These are phyloP conservation scores for Eremothecium gossypii DNA, from an alignment of 1,139 yeast genomes.

Conservation along the genomic window DNA sequence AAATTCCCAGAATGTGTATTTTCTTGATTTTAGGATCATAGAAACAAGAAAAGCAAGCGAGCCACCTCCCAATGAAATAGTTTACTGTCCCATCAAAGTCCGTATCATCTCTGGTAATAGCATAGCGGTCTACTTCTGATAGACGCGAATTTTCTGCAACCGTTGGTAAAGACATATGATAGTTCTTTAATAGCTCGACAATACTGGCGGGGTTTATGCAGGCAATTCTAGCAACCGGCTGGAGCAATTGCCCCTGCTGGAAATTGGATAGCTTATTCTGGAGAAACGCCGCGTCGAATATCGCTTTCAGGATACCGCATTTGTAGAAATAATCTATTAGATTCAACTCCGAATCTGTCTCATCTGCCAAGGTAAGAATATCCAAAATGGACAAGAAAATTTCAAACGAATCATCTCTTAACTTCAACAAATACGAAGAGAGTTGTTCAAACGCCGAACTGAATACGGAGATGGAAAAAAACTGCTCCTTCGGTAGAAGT, in stretches of 20 bases:
- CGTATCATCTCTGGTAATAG: conserved; percentile 19
- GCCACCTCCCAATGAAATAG: conserved; percentile 31
- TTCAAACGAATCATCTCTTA: conserved; percentile 65
- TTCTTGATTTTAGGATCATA: conserved; percentile 60
- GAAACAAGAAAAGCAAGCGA: conserved; percentile 23
- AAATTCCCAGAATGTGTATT: conserved; percentile 50
- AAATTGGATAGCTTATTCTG: conserved; percentile 26
- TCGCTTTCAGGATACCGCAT: conserved; percentile 18
- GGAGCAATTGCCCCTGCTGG: conserved; percentile 41
- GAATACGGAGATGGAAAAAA: conserved; percentile 35
- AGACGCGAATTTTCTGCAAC: conserved; percentile 16
- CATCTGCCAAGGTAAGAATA: conserved; percentile 32
- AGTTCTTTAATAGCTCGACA: conserved; percentile 31
- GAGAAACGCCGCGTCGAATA: conserved; percentile 24
- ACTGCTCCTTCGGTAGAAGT: conserved; percentile 37
- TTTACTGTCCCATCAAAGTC: conserved; percentile 19
- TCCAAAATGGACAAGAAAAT: conserved; percentile 53
- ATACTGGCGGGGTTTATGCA: conserved; percentile 41
- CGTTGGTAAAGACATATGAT: conserved; percentile 19
- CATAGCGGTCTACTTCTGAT: conserved; percentile 17
- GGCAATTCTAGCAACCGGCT: conserved; percentile 47
- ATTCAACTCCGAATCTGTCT: conserved; percentile 16
- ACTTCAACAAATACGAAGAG: conserved; percentile 45
- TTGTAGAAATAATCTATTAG: conserved; percentile 22
- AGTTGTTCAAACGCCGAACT: conserved; percentile 42